phyloP scores from a whole-genome alignment of 23 red algal genomes.

The Chondrus crispus region DNA sequence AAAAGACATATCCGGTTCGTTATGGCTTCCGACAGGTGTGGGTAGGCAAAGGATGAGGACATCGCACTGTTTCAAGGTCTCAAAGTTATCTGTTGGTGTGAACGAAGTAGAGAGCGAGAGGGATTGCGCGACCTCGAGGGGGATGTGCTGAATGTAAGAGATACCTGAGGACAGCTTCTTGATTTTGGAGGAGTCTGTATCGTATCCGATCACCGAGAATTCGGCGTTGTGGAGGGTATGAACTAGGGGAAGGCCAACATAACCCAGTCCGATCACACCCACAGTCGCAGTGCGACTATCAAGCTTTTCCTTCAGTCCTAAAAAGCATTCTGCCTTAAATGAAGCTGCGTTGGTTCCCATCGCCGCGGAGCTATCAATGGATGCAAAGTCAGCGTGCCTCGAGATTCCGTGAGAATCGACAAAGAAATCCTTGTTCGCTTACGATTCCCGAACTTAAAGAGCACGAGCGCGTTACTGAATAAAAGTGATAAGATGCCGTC shows the following conservation, averaged over 20 bases:
- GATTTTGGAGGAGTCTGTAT: conserved; percentile 60
- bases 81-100: neutral
- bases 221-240: conserved; percentile 45
- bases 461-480: neutral
- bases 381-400: neutral
- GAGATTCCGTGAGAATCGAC: neutral
- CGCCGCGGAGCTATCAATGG: neutral
- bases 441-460: neutral
- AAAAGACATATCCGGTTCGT: conserved; percentile 82
- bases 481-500: too few relatives aligned
- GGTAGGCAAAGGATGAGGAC: conserved; percentile 74
- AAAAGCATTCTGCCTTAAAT: neutral
- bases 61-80: conserved; percentile 9
- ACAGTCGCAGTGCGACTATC: neutral
- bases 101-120: conserved; percentile 33
- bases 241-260: conserved; percentile 78
- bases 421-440: neutral
- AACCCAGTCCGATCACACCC: conserved; percentile 78
- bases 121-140: neutral
- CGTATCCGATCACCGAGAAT: conserved; percentile 53
- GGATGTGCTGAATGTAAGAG: conserved; percentile 75
- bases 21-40: conserved; percentile 66
- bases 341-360: neutral
- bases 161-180: conserved; percentile 4
- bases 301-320: neutral